Conservation (phyloP, 176 grass and related monocot genomes). For the Musa troglodytarum region DNA sequence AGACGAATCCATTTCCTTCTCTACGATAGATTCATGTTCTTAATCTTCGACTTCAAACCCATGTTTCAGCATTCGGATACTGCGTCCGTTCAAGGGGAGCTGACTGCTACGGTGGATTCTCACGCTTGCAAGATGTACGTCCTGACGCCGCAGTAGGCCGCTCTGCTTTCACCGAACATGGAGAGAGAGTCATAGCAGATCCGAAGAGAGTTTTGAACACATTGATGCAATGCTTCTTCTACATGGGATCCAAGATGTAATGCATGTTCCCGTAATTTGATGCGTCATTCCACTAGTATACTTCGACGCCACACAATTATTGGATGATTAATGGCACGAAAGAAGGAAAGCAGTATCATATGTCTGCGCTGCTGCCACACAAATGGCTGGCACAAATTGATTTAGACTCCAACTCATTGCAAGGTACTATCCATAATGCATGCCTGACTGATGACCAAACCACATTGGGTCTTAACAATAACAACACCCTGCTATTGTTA, state of each 20-base stretch:
- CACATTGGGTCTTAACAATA: too few species aligned
- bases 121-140: constrained; percentile 18
- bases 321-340: neutral
- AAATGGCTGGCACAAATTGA: neutral
- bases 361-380: neutral
- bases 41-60: neutral
- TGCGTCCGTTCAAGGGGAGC: neutral
- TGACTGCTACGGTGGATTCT: neutral
- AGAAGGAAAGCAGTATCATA: neutral
- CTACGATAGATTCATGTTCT: neutral
- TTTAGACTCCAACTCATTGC: neutral
- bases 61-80: neutral
- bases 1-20: neutral
- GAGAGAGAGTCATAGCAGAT: too few species aligned
- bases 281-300: too few species aligned
- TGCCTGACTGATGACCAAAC: too few species aligned
- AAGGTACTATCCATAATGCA: too few species aligned
- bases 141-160: constrained; percentile 1
- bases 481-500: too few species aligned
- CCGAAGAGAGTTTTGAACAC: too few species aligned
- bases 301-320: too few species aligned
- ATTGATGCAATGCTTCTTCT: too few species aligned
- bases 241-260: too few species aligned
- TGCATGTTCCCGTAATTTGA: too few species aligned
- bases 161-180: neutral